Conservation (phyloP, 1,284 basidiomycete species). For the Tremellales sp. region DNA sequence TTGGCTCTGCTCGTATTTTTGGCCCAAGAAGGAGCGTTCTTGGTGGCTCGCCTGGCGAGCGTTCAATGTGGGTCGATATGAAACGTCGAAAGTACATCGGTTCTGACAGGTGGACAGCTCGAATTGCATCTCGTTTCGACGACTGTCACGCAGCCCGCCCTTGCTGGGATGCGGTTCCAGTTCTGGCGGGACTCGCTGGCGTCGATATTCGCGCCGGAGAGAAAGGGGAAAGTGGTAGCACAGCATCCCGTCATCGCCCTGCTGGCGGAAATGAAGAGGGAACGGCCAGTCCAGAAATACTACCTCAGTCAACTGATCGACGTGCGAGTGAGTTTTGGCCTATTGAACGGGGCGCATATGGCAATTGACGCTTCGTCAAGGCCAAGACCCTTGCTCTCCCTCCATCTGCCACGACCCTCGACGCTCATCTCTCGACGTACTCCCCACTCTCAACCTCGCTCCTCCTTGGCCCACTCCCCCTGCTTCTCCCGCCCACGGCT, state of each 20-base stretch:
- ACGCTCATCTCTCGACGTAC: conserved; percentile 66
- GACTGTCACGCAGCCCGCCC: conserved; percentile 67
- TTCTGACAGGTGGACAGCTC: conserved; percentile 53
- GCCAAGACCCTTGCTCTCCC: conserved; percentile 68
- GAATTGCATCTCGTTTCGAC: conserved; percentile 80
- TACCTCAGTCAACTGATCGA: conserved; percentile 82
- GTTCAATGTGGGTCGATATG: conserved; percentile 67
- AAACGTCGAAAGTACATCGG: neutral
- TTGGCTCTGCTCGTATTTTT: conserved; percentile 71
- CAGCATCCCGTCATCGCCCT: conserved; percentile 79
- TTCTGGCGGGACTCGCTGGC: conserved; percentile 88
- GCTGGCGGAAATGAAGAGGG: conserved; percentile 59
- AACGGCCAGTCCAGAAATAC: conserved; percentile 54
- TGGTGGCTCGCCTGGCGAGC: conserved; percentile 80
- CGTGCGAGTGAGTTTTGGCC: conserved; percentile 61
- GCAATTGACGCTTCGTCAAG: conserved; percentile 49
- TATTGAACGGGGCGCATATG: neutral
- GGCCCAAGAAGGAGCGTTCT: conserved; percentile 60
- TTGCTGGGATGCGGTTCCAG: conserved; percentile 85
- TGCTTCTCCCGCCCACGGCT: conserved; percentile 56
- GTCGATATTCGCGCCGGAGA: conserved; percentile 49
- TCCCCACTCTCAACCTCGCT: conserved; percentile 75
- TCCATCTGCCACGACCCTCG: conserved; percentile 62
- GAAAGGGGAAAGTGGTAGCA: conserved; percentile 48
- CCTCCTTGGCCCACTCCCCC: conserved; percentile 71